Conservation (phyloP, 345 rosid genomes). For the Ailanthus altissimus region DNA sequence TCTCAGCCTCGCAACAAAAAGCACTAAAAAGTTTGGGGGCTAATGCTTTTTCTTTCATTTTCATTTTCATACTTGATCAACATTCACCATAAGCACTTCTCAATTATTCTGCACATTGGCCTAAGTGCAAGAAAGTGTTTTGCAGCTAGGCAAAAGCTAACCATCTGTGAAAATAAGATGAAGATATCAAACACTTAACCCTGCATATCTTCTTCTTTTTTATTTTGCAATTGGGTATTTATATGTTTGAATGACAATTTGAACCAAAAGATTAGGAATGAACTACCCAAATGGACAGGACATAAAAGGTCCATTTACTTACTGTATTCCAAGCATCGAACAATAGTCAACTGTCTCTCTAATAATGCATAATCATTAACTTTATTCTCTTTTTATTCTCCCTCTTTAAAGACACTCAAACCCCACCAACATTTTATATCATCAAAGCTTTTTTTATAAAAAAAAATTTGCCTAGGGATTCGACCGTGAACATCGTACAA, state of each 20-base stretch:
- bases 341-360: slow-evolving; percentile 18
- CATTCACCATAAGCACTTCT: background rate
- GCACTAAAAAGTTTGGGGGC: background rate
- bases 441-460: no score
- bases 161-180: background rate
- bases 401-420: slow-evolving; percentile 11
- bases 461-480: slow-evolving; percentile 40
- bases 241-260: background rate
- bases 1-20: background rate
- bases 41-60: background rate
- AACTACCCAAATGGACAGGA: background rate
- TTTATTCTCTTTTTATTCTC: slow-evolving; percentile 15
- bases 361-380: slow-evolving; percentile 23
- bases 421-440: slow-evolving; percentile 20
- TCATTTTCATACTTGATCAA: background rate
- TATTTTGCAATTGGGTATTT: background rate
- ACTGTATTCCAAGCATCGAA: slow-evolving; percentile 15
- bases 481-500: slow-evolving; percentile 30
- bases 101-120: background rate
- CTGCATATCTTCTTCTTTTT: no score
- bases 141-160: background rate
- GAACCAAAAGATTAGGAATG: background rate
- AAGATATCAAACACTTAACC: background rate
- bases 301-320: background rate
- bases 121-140: background rate